Percentiles rank a stretch among this genome's conserved stretches.
phyloP scores from a whole-genome alignment of 192 early-diverging fungal species.

The Coemansia sp. region DNA sequence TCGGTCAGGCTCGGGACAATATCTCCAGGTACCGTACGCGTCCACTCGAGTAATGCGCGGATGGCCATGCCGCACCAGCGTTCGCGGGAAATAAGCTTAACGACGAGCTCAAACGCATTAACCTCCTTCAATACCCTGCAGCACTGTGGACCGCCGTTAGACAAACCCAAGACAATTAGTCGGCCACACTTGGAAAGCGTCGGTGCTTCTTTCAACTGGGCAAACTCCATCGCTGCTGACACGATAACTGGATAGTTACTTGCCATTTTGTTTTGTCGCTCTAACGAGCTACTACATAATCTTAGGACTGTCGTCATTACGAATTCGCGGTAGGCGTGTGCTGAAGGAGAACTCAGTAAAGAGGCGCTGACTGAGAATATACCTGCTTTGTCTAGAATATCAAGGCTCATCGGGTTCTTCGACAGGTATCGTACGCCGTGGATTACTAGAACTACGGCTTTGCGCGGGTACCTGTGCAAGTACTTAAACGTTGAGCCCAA shows the following conservation, averaged over 20 bases:
- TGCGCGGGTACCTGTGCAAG: slow-evolving; percentile 47
- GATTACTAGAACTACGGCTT: slow-evolving; percentile 48
- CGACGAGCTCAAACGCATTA: slow-evolving; percentile 53
- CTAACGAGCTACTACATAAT: slow-evolving; percentile 49
- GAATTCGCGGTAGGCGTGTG: slow-evolving; percentile 52
- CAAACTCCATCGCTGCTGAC: slow-evolving; percentile 48
- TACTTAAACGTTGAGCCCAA: slow-evolving; percentile 36
- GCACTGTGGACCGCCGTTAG: slow-evolving; percentile 47
- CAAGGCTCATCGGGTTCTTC: slow-evolving; percentile 55
- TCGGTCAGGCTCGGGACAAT: slow-evolving; percentile 53
- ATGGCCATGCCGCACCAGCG: slow-evolving; percentile 57
- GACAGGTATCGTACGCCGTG: slow-evolving; percentile 55
- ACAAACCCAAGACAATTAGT: slow-evolving; percentile 45
- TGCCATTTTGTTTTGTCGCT: slow-evolving; percentile 49
- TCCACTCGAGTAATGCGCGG: slow-evolving; percentile 55
- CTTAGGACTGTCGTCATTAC: slow-evolving; percentile 56
- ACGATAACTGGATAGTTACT: slow-evolving; percentile 43
- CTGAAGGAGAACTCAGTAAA: slow-evolving; percentile 34
- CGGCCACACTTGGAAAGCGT: slow-evolving; percentile 51
- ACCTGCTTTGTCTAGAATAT: slow-evolving; percentile 52
- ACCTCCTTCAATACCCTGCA: slow-evolving; percentile 57
- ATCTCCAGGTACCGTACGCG: slow-evolving; percentile 41
- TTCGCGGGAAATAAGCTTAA: slow-evolving; percentile 59
- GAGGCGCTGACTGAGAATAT: slow-evolving; percentile 46
- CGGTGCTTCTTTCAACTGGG: slow-evolving; percentile 44